phyloP scores from a whole-genome alignment of 2,329 filamentous ascomycete species.

The Fusarium floridanum region DNA sequence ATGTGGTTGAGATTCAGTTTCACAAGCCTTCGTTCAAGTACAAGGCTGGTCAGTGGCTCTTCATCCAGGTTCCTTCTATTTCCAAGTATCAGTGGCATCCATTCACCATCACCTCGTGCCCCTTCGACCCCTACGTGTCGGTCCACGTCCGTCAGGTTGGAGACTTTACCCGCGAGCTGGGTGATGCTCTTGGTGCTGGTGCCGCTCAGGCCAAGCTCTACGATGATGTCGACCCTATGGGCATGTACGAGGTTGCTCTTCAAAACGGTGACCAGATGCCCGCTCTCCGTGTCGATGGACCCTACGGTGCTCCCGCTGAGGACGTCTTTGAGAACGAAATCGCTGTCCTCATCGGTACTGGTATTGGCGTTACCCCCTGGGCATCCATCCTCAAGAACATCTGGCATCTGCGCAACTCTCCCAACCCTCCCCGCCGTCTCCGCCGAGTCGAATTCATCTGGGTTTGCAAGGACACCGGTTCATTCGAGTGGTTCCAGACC shows the following conservation, averaged over 20 bases:
- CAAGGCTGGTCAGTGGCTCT: slow-evolving; percentile 98
- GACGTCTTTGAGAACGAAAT: slow-evolving; percentile 97
- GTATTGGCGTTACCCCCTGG: slow-evolving; percentile 90
- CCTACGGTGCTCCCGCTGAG: slow-evolving; percentile 96
- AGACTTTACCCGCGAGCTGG: slow-evolving; percentile 95
- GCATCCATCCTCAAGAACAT: slow-evolving; percentile 95
- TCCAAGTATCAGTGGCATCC: slow-evolving; percentile 97
- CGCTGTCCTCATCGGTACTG: slow-evolving; percentile 85
- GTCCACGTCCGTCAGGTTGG: slow-evolving; percentile 96
- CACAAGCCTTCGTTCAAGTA: slow-evolving; percentile 96
- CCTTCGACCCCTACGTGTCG: slow-evolving; percentile 93
- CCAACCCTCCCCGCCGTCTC: slow-evolving; percentile 89
- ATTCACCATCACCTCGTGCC: slow-evolving; percentile 98
- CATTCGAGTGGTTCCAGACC: slow-evolving; percentile 99
- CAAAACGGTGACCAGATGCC: slow-evolving; percentile 96
- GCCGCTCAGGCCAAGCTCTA: slow-evolving; percentile 89
- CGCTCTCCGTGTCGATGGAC: slow-evolving; percentile 88
- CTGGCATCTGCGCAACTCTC: slow-evolving; percentile 92
- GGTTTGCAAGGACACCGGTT: slow-evolving; percentile 95
- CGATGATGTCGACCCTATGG: slow-evolving; percentile 89
- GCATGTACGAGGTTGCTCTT: slow-evolving; percentile 97
- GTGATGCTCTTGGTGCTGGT: slow-evolving; percentile 93
- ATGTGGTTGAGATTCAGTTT: slow-evolving; percentile 98
- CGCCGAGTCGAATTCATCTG: slow-evolving; percentile 98
- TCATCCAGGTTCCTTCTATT: slow-evolving; percentile 91